These are phyloP conservation scores for Hygrocybe coccinea DNA, from an alignment of 768 basidiomycete species.

Conservation along the genomic window DNA sequence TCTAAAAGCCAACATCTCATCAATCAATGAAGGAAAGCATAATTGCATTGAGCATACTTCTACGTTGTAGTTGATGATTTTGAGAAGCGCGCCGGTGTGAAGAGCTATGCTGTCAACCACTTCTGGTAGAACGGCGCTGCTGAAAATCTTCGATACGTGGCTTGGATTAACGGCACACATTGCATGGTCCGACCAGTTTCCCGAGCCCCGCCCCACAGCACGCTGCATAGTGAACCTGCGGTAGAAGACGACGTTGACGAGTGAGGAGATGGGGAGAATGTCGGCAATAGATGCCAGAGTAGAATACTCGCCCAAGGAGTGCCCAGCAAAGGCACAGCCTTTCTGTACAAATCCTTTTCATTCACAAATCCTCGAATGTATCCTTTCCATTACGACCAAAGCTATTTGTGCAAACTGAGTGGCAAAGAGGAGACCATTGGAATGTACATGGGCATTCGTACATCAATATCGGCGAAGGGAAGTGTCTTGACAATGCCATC, in stretches of 20 bases:
- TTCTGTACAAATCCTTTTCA: conserved; percentile 90
- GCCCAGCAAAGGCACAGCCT: conserved; percentile 91
- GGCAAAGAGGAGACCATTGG: conserved; percentile 89
- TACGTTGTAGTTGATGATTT: conserved; percentile 96
- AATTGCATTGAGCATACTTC: conserved; percentile 48
- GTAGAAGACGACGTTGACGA: conserved; percentile 98
- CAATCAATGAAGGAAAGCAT: conserved; percentile 5
- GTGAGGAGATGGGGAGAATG: conserved; percentile 88
- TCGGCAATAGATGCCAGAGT: conserved; percentile 97
- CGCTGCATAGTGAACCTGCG: conserved; percentile 99
- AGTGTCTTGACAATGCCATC: conserved; percentile 94
- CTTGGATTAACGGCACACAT: conserved; percentile 99
- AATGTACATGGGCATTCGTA: conserved; percentile 94
- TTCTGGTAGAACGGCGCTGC: conserved; percentile 91
- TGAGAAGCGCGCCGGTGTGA: conserved; percentile 74
- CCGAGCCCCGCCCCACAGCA: conserved; percentile 90
- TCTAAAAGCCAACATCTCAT: conserved; percentile 41
- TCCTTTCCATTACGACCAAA: conserved; percentile 99
- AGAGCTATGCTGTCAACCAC: conserved; percentile 88
- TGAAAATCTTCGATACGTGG: conserved; percentile 90
- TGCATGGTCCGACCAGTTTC: conserved; percentile 92
- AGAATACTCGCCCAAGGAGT: conserved; percentile 98
- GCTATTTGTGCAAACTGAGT: conserved; percentile 99
- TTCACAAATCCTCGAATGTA: conserved; percentile 96
- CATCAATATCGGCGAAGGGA: conserved; percentile 92